These are phyloP conservation scores for Tephrocybe sp. DNA, from an alignment of 768 basidiomycete species.

Conservation along the genomic window DNA sequence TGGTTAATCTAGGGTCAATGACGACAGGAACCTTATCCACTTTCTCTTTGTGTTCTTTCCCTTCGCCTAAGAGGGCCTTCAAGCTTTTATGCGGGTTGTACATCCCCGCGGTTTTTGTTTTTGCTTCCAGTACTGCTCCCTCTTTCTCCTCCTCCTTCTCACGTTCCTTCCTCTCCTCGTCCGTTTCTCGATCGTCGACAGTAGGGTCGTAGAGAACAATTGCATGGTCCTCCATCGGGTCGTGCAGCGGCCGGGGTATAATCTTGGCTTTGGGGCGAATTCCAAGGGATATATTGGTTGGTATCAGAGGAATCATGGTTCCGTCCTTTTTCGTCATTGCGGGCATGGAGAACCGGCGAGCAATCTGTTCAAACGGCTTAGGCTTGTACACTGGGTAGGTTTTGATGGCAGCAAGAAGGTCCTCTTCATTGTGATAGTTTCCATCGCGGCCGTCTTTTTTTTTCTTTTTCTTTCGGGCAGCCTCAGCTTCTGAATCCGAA, in stretches of 20 bases:
- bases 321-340: slow-evolving; percentile 75
- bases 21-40: slow-evolving; percentile 90
- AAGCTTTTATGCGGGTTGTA: slow-evolving; percentile 94
- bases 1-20: slow-evolving; percentile 85
- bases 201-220: slow-evolving; percentile 98
- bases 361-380: slow-evolving; percentile 67
- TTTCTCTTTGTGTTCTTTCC: slow-evolving; percentile 62
- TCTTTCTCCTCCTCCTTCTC: slow-evolving; percentile 73
- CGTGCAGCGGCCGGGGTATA: slow-evolving; percentile 89
- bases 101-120: slow-evolving; percentile 69
- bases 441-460: slow-evolving; percentile 54
- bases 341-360: slow-evolving; percentile 80
- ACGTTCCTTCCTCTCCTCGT: slow-evolving; percentile 76
- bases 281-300: slow-evolving; percentile 78
- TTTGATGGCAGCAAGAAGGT: slow-evolving; percentile 59
- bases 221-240: slow-evolving; percentile 97
- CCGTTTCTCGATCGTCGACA: slow-evolving; percentile 87
- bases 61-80: slow-evolving; percentile 72
- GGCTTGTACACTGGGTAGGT: slow-evolving; percentile 80
- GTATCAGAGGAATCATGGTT: slow-evolving; percentile 49
- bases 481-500: slow-evolving; percentile 57
- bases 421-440: slow-evolving; percentile 61
- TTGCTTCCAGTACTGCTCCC: slow-evolving; percentile 60
- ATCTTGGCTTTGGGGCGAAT: slow-evolving; percentile 78
- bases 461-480: slow-evolving; percentile 61